Evolutionary conservation across 352 stramenopile genomes (phyloP).

Genomic region (Phytophthora pistaciae): DNA sequence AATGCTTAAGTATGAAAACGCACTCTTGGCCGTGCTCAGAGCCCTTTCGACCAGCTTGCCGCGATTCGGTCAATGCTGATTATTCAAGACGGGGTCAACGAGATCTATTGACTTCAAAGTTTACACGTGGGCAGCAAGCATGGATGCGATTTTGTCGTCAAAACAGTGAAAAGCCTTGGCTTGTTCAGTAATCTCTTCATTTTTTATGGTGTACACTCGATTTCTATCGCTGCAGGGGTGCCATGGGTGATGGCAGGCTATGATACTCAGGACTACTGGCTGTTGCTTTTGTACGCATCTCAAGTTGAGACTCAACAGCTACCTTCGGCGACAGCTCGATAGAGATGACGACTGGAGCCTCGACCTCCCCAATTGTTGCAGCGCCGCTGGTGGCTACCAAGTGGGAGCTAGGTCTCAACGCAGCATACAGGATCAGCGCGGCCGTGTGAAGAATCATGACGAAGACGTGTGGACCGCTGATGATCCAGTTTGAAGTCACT

Average conservation of each 20-base stretch:
- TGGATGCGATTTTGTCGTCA: too few relatives aligned
- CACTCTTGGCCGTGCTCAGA: background rate
- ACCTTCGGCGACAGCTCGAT: slow-evolving; percentile 14
- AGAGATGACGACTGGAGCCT: background rate
- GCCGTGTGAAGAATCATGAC: slow-evolving; percentile 36
- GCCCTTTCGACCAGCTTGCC: background rate
- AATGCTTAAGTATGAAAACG: too few relatives aligned
- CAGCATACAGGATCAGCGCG: slow-evolving; percentile 21
- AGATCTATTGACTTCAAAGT: too few relatives aligned
- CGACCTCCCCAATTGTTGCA: background rate
- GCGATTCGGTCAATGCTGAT: too few relatives aligned
- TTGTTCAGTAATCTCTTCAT: background rate
- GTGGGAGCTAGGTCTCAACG: slow-evolving; percentile 7
- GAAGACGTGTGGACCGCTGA: slow-evolving; percentile 49
- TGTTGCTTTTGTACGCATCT: background rate
- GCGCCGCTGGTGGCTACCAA: background rate
- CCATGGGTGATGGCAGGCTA: slow-evolving; percentile 14
- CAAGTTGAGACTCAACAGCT: too few relatives aligned
- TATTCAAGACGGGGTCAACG: too few relatives aligned
- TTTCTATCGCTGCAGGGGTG: slow-evolving; percentile 5
- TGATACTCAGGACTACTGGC: slow-evolving; percentile 9
- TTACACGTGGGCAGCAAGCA: too few relatives aligned
- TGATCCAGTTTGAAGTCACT: slow-evolving; percentile 50
- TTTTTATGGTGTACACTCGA: background rate
- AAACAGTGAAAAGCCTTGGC: too few relatives aligned